Base-by-base conservation (phyloP, 129 eudicot species). In the Pseudognaphalium luteoalbum region DNA sequence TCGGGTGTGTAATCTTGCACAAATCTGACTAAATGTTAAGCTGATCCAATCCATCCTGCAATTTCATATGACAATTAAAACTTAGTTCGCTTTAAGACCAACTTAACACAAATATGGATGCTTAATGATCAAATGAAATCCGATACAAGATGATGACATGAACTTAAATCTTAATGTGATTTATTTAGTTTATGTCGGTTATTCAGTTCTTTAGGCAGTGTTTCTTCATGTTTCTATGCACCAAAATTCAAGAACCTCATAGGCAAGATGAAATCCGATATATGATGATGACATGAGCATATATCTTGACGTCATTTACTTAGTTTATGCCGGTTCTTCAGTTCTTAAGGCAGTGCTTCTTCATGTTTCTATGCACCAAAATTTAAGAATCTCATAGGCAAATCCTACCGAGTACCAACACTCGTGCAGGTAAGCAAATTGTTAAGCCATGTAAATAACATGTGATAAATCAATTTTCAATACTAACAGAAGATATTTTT, bases 31-130 rank as follows among this genome's bases (percentile, higher is more conserved):
- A 89, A 20, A 89, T 86, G 56, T 75, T 79, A 60, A 89, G 83
- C 44, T 74, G 78, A 74, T 81, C 75, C 86, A 89, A 28, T 68
- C 83, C 88, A 73, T 72, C 88, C 96, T 89, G 92, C 84, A 88
- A 68, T 44, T 54, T 73, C 60, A 79, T 14, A 65, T 29, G 22
- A 76, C 63, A n/a, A 41, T 51, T 19, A 28, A 34, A 35, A 14
- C 17, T 66, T 66, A 67, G 52, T 67, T 39, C 39, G 9, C 20
- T 9, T 39, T 69, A 69, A 42, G 59, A 67, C 58, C 71, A 69
- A 22, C 19, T 20, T 69, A 41, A 41, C 58, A 69, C 32, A 39
- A 67, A 32, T 39, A 11, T 67, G 16, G 16, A 39, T 19, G 72
- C n/a, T 67, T 67, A 6, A 37, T 35, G 16, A n/a, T 67, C 2